These are phyloP conservation scores for Pseudogymnoascus sp. DNA, from an alignment of 2,329 filamentous ascomycete species.

Conservation along the genomic window DNA sequence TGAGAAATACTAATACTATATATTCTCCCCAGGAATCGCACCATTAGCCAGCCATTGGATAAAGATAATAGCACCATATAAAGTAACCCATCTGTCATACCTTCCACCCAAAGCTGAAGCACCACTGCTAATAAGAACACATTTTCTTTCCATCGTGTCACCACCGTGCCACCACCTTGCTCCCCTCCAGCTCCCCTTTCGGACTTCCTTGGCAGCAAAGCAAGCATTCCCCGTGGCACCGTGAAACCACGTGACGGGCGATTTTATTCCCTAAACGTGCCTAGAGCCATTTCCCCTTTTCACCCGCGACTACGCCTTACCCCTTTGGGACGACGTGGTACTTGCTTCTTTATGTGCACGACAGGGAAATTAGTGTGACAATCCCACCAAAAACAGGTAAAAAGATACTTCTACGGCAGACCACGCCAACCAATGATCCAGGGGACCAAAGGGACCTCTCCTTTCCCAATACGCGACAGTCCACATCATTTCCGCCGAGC, in stretches of 20 bases:
- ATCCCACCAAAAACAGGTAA: not conserved
- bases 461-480: slow-evolving; percentile 6
- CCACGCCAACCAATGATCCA: not conserved
- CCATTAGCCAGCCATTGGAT: not conserved
- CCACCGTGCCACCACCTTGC: not conserved
- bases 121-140: no score
- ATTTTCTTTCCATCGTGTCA: not conserved
- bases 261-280: not conserved
- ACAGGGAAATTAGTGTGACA: not conserved
- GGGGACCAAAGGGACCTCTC: slow-evolving; percentile 8
- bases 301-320: not conserved
- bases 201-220: not conserved
- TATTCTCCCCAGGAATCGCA: not conserved
- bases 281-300: slow-evolving; percentile 6
- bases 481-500: slow-evolving; percentile 8
- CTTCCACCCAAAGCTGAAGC: no score
- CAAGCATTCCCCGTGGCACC: not conserved
- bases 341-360: not conserved
- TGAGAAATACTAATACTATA: not conserved
- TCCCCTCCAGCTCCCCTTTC: not conserved
- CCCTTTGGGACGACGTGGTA: not conserved
- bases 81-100: not conserved
- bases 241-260: not conserved
- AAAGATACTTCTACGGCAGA: not conserved
- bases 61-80: not conserved